Percentiles rank a stretch among this genome's conserved stretches.
Conservation (phyloP, 2,329 filamentous ascomycete genomes). For the Simplicillium sp. region DNA sequence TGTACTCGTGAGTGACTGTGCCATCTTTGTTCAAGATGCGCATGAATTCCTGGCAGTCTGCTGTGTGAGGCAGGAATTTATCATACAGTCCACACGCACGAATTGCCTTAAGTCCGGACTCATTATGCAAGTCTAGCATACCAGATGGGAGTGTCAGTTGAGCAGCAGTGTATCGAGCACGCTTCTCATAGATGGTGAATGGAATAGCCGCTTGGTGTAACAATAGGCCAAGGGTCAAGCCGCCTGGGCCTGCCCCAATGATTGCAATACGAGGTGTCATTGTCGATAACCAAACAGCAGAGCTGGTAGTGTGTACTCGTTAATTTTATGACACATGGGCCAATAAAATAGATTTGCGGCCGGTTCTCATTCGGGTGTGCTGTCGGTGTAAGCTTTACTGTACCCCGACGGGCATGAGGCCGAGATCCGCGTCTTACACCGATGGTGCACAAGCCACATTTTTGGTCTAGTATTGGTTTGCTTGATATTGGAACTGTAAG, state of each 20-base stretch:
- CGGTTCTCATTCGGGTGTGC: too few species aligned
- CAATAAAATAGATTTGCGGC: too few species aligned
- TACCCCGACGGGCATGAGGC: too few species aligned
- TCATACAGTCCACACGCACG: conserved; percentile 39
- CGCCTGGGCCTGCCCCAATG: background rate
- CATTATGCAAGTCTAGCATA: conserved; percentile 38
- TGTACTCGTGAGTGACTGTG: conserved; percentile 11
- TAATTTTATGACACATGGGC: too few species aligned
- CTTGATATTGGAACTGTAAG: too few species aligned
- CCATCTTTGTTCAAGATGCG: conserved; percentile 21
- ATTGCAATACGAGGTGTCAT: background rate
- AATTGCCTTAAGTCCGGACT: conserved; percentile 34
- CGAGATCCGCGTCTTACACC: too few species aligned
- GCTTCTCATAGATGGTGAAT: background rate
- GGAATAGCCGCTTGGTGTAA: background rate
- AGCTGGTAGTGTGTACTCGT: too few species aligned
- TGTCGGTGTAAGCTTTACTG: too few species aligned
- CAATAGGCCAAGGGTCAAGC: background rate
- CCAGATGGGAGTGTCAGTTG: conserved; percentile 21
- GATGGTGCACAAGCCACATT: too few species aligned
- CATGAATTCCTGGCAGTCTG: conserved; percentile 29
- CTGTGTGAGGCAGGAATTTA: conserved; percentile 59
- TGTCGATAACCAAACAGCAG: too few species aligned
- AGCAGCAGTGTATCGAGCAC: background rate
- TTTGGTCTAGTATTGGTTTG: too few species aligned